Evolutionary conservation across 371 early-diverging fungal species (phyloP).

Genomic region (Actinomortierella ambigua): DNA sequence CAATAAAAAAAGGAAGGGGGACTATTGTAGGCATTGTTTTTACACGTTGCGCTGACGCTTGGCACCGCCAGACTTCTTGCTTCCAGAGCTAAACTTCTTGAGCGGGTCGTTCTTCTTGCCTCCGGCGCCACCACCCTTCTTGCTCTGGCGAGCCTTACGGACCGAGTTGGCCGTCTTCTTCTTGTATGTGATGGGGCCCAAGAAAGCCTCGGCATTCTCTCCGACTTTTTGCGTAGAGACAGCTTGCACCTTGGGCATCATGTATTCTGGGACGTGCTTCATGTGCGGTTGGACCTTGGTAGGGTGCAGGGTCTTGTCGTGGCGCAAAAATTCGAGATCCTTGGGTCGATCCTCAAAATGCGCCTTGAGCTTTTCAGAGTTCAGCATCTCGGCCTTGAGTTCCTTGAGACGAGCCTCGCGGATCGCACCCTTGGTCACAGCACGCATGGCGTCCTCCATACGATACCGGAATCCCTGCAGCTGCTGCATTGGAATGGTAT

Average conservation of each 20-base stretch:
- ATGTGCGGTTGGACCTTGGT: conserved; percentile 83
- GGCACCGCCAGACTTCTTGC: conserved; percentile 22
- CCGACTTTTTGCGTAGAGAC: conserved; percentile 49
- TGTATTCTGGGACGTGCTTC: conserved; percentile 92
- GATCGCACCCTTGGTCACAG: conserved; percentile 78
- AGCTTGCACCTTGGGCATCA: conserved; percentile 74
- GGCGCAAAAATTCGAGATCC: conserved; percentile 91
- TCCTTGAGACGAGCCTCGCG: conserved; percentile 93
- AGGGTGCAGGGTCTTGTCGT: conserved; percentile 88
- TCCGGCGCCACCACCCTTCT: conserved; percentile 20
- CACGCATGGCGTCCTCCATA: conserved; percentile 83
- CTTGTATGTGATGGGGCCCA: conserved; percentile 33
- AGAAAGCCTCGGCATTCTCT: conserved; percentile 14
- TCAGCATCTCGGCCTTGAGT: conserved; percentile 89
- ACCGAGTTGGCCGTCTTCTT: conserved; percentile 35
- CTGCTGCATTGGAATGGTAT: conserved; percentile 87
- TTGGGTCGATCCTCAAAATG: conserved; percentile 97
- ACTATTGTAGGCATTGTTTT: conserved; percentile 2
- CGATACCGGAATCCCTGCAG: conserved; percentile 93
- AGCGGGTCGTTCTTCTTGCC: conserved; percentile 48
- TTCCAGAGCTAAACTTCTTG: conserved; percentile 44
- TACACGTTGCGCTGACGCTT: conserved; percentile 44
- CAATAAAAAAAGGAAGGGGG: no score
- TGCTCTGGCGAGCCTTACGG: conserved; percentile 31
- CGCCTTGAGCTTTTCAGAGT: conserved; percentile 91